A percentile compares a stretch with the other conserved stretches of the same genome.
Evolutionary conservation across 805 yeast species (phyloP).

Genomic region (Ogataea salicorniae): DNA sequence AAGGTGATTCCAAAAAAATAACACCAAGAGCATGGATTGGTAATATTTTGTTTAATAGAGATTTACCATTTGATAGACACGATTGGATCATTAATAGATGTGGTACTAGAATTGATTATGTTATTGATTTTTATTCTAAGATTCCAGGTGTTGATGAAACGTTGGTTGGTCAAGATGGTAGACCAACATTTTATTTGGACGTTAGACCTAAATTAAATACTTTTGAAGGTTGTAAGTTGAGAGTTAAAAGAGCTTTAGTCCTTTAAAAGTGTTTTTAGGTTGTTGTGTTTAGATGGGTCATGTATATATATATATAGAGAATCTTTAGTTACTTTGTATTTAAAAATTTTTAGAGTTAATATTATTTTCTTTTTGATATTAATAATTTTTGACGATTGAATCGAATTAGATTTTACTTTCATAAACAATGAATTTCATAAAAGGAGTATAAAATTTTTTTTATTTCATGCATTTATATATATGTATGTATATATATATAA

Average conservation of each 20-base stretch:
- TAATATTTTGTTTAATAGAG: conserved; percentile 54
- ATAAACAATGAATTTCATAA: no score
- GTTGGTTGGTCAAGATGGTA: conserved; percentile 28
- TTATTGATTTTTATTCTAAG: conserved; percentile 75
- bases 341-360: not conserved
- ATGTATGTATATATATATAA: no score
- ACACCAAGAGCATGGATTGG: conserved; percentile 85
- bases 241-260: conserved; percentile 62
- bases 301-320: not conserved
- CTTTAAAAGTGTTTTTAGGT: conserved; percentile 17
- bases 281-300: not conserved
- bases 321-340: not conserved
- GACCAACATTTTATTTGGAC: conserved; percentile 63
- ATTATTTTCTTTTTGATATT: conserved; percentile 1
- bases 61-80: conserved; percentile 90
- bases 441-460: no score
- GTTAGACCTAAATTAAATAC: conserved; percentile 88
- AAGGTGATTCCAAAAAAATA: conserved; percentile 79
- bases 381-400: no score
- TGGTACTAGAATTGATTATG: conserved; percentile 80
- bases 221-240: conserved; percentile 71
- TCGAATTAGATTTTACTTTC: no score
- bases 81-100: conserved; percentile 90
- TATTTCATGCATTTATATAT: no score
- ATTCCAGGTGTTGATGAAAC: conserved; percentile 38